Base-by-base conservation (phyloP, 148 eudicot species). In the Rheum nobile region DNA sequence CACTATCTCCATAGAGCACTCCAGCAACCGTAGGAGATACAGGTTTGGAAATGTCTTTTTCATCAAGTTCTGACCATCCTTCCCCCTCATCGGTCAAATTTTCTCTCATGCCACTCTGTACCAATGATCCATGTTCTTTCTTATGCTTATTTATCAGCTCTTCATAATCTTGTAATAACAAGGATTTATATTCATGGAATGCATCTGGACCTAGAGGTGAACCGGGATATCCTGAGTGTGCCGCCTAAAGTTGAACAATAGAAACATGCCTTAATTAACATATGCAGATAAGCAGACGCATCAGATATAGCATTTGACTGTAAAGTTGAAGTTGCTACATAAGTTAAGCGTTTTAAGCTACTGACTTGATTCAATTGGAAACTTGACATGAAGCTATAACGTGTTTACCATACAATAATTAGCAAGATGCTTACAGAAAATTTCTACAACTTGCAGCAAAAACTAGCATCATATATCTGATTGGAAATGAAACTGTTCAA, bases 151-250 rank as follows among this genome's bases (percentile, higher is more conserved):
- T 90, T 46, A 72, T 74, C 31, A 88, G 88, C 85, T 95, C 99
- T 77, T 90, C 96, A 77, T 87, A 92, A 83, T 95, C 97, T 88
- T 90, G 99, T 50, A 86, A 78, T 68, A 95, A 88, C 83, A 95
- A 90, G 75, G 92, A 85, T 81, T 88, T 88, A 83, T 95, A 95
- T 82, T 95, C 99, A 50, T 54, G 92, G 82, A 73, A 95, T 71
- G 99, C 99, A 82, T 91, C 99, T 48, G 97, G 99, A 59, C 99
- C 98, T 63, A 95, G 76, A 72, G 97, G 97, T 73, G 98, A 95
- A 82, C 87, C 91, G 59, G 97, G 97, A 86, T 91, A 90, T 55
- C 92, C 84, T 57, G 99, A 92, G 86, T 95, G 99, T 80, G 89
- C 91, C 37, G 77, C 78, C 99, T 95, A 91, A 80, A 79, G 63